Conservation (phyloP, 805 yeast species). For the Yarrowia divulgata region DNA sequence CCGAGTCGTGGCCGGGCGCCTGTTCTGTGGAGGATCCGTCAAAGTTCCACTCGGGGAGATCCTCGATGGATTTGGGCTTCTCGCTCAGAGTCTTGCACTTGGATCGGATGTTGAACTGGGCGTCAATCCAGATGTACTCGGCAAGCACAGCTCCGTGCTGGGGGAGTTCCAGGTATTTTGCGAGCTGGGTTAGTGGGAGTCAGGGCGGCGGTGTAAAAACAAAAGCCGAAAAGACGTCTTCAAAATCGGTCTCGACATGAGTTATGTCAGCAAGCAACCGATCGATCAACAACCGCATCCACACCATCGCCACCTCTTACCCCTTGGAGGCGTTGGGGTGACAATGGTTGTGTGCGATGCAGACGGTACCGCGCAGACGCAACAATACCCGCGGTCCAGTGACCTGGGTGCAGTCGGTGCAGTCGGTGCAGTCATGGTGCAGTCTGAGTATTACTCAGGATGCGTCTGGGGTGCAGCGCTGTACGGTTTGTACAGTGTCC, state of each 20-base stretch:
- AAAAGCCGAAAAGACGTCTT: neutral
- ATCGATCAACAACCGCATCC: no score
- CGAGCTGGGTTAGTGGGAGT: conserved; percentile 21
- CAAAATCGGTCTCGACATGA: no score
- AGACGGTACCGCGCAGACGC: neutral
- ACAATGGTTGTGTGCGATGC: neutral
- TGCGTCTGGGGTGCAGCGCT: neutral
- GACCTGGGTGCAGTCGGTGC: neutral
- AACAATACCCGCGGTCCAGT: neutral
- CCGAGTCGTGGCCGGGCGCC: conserved; percentile 98
- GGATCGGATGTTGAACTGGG: conserved; percentile 88
- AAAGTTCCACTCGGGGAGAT: conserved; percentile 98
- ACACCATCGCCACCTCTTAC: neutral
- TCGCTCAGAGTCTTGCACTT: conserved; percentile 87
- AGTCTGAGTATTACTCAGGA: conserved; percentile 5
- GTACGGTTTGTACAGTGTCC: neutral
- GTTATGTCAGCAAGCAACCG: no score
- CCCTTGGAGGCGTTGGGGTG: neutral
- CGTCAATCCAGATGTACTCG: conserved; percentile 98
- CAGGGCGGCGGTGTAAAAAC: neutral
- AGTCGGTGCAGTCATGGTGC: neutral
- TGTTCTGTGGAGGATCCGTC: conserved; percentile 99
- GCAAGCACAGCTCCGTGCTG: conserved; percentile 90
- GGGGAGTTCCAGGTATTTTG: conserved; percentile 78
- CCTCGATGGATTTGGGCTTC: conserved; percentile 74